Base-by-base conservation (phyloP, 345 rosid genomes). In the Dipteronia sinensis region DNA sequence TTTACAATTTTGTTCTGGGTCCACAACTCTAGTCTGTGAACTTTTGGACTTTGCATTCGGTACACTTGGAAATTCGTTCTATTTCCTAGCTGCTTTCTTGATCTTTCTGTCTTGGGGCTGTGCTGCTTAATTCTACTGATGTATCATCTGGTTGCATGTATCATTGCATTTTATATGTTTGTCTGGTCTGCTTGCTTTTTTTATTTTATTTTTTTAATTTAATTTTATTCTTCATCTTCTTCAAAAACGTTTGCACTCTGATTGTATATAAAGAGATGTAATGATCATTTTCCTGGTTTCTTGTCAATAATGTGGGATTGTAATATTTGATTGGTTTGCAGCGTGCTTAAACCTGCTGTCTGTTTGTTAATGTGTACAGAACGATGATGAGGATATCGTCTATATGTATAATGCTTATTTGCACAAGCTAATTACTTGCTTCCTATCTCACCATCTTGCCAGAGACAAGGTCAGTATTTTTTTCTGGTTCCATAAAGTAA, bases 391-490 rank as follows among this genome's bases (percentile, higher is more conserved):
- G 83, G 99, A 95, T 85, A 88, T 95, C 89, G 65, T 87, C 82
- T 95, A 92, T 75, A 87, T 95, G 91, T 93, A 93, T 81, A 91
- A 92, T 83, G 98, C 96, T 61, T 95, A 95, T 84, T 84, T 93
- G 73, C 98, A 95, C 90, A 95, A 95, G 88, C 85, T 93, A 82
- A 88, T 86, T 55, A 88, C 96, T 73, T 95, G 94, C 87, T 92
- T 95, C 85, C 82, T 95, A 78, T 91, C 99, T 79, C 93, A 95
- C 74, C 94, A 90, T 16, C 87, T 91, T 74, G 97, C 96, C 44
- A 87, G 97, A 80, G 98, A 95, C 82, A 93, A 92, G 99, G 99
- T 95, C 74, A 72, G 89, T 79, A 49, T 71, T 34, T 44, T 73
- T 62, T 70, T 77, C 47, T 22, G 17, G 29, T 31, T 72, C 69